Conservation (phyloP, 2,329 filamentous ascomycete species). For the Pyricularia sp. region DNA sequence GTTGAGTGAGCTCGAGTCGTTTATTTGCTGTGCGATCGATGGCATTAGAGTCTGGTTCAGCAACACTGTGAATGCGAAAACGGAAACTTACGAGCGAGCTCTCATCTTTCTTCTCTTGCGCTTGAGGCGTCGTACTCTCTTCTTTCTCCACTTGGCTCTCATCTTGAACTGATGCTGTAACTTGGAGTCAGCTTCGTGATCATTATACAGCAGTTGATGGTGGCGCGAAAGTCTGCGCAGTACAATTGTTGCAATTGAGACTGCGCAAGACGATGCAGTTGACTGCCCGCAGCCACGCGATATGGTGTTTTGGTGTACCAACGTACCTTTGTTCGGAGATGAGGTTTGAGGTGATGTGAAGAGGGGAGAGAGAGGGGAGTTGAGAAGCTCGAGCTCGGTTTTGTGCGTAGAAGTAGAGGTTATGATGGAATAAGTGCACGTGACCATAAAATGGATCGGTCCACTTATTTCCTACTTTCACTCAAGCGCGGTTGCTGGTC, state of each 20-base stretch:
- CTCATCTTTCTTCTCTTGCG: slow-evolving; percentile 99
- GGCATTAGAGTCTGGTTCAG: background rate
- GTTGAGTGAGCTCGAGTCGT: slow-evolving; percentile 1
- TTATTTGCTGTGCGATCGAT: background rate
- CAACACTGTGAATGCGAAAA: background rate
- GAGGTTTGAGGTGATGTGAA: slow-evolving; percentile 1
- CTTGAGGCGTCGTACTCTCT: slow-evolving; percentile 98
- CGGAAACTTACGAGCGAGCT: slow-evolving; percentile 72
- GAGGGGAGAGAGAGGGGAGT: background rate
- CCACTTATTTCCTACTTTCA: background rate
- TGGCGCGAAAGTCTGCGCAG: background rate
- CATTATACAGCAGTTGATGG: slow-evolving; percentile 4
- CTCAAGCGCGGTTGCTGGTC: background rate
- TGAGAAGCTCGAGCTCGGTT: background rate
- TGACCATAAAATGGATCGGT: background rate
- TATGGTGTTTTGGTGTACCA: background rate
- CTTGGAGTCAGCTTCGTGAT: background rate
- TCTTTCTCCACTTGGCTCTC: slow-evolving; percentile 99
- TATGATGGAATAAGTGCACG: background rate
- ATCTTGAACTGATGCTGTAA: slow-evolving; percentile 38
- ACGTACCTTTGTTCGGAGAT: slow-evolving; percentile 2
- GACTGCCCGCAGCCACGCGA: background rate
- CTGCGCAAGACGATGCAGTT: background rate
- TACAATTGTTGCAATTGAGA: background rate
- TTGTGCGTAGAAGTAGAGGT: slow-evolving; percentile 1